Conservation (phyloP, 352 stramenopile genomes). For the Globisporangium paroecandrum region DNA sequence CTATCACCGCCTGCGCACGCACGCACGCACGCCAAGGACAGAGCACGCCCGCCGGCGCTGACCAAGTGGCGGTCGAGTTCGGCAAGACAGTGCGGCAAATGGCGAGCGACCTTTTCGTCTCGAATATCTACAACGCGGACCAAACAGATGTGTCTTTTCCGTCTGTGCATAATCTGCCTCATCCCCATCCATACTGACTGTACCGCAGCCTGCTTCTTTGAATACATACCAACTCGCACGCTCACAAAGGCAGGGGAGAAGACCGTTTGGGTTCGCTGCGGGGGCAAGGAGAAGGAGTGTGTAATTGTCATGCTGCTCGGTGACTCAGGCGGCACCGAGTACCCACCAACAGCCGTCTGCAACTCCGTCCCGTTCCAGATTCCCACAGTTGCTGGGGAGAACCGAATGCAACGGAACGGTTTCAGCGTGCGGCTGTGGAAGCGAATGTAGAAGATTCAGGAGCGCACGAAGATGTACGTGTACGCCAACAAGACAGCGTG, state of each 20-base stretch:
- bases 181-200: neutral
- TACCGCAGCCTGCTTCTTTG: neutral
- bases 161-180: too few species aligned
- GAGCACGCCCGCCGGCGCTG: neutral
- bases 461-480: neutral
- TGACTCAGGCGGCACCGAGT: neutral
- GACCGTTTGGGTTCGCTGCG: neutral
- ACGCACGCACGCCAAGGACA: neutral
- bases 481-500: conserved; percentile 1
- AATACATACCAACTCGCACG: neutral
- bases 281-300: neutral
- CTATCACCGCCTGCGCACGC: neutral
- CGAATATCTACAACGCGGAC: neutral
- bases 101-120: neutral
- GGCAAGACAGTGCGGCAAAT: neutral
- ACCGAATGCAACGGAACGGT: neutral
- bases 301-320: neutral
- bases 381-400: neutral
- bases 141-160: neutral
- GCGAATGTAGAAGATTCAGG: neutral
- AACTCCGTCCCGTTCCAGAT: neutral
- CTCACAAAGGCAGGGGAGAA: neutral
- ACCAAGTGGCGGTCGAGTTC: neutral
- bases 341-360: neutral
- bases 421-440: conserved; percentile 3